phyloP scores from a whole-genome alignment of 2,329 filamentous ascomycete genomes.

The Penicillium sp. region DNA sequence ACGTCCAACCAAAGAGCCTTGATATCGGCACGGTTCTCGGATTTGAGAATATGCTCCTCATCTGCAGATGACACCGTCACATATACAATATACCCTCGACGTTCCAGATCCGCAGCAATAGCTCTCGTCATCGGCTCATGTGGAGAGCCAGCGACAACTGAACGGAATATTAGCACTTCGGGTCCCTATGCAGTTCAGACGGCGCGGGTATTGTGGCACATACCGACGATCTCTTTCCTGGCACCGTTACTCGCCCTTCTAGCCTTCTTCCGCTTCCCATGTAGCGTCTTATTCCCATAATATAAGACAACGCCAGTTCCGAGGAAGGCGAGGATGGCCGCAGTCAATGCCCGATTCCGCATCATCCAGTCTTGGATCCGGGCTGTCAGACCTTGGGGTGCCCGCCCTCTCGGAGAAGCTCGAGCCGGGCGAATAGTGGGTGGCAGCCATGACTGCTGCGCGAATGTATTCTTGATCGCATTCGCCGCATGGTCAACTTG shows the following conservation, averaged over 20 bases:
- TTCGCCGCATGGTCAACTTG: conserved; percentile 74
- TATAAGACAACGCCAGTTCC: conserved; percentile 60
- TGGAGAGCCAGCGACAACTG: conserved; percentile 80
- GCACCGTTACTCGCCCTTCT: conserved; percentile 77
- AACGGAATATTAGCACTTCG: conserved; percentile 13
- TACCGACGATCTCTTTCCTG: conserved; percentile 72
- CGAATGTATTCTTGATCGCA: conserved; percentile 65
- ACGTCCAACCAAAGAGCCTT: conserved; percentile 78
- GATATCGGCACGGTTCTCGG: conserved; percentile 75
- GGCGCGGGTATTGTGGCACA: conserved; percentile 17
- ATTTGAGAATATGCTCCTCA: conserved; percentile 74
- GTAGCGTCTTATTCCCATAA: conserved; percentile 58
- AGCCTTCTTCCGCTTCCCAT: conserved; percentile 66
- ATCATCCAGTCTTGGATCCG: conserved; percentile 66
- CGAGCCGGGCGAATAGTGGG: conserved; percentile 59
- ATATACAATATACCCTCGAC: conserved; percentile 89
- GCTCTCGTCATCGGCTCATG: conserved; percentile 79
- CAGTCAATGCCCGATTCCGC: conserved; percentile 68
- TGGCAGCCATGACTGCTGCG: conserved; percentile 68
- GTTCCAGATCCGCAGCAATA: conserved; percentile 79
- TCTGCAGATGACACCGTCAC: conserved; percentile 80
- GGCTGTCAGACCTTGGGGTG: conserved; percentile 48
- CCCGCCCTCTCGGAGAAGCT: conserved; percentile 22
- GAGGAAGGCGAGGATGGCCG: conserved; percentile 65
- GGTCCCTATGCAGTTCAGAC: conserved; percentile 11